Conservation (phyloP, 768 basidiomycete genomes). For the Russula sp. region DNA sequence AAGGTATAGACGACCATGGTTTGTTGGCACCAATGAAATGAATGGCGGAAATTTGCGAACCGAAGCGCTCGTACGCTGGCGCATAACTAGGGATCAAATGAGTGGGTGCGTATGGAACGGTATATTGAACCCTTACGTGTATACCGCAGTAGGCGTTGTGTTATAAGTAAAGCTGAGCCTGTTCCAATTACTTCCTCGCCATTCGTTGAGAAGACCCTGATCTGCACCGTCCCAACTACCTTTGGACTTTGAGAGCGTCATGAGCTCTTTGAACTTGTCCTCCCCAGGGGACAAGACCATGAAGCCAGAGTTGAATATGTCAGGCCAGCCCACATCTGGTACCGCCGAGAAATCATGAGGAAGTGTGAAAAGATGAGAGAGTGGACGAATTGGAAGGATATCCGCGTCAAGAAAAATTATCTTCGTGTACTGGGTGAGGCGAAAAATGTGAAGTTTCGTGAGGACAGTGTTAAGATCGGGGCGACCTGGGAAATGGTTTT, state of each 20-base stretch:
- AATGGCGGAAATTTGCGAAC: slow-evolving; percentile 75
- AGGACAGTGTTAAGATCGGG: slow-evolving; percentile 89
- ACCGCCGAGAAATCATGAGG: slow-evolving; percentile 85
- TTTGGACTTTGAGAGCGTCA: slow-evolving; percentile 61
- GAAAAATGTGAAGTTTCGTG: slow-evolving; percentile 95
- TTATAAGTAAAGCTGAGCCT: slow-evolving; percentile 97
- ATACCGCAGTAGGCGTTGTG: slow-evolving; percentile 94
- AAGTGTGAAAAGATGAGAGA: slow-evolving; percentile 87
- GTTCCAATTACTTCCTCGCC: slow-evolving; percentile 83
- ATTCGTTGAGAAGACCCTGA: slow-evolving; percentile 95
- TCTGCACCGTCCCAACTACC: slow-evolving; percentile 99
- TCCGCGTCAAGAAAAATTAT: slow-evolving; percentile 92
- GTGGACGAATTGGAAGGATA: slow-evolving; percentile 78
- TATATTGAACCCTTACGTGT: slow-evolving; percentile 61
- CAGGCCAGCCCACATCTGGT: slow-evolving; percentile 98
- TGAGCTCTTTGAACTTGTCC: slow-evolving; percentile 75
- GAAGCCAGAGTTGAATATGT: slow-evolving; percentile 98
- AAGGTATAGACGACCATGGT: slow-evolving; percentile 79
- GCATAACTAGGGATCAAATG: slow-evolving; percentile 61
- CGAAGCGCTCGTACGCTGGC: slow-evolving; percentile 92
- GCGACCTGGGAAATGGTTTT: slow-evolving; percentile 54
- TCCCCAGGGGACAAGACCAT: slow-evolving; percentile 80
- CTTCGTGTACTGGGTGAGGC: slow-evolving; percentile 80
- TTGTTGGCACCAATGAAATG: slow-evolving; percentile 97
- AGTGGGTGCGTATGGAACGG: background rate